Conservation (phyloP, 495 filamentous ascomycete genomes). For the Daldinia childiae region DNA sequence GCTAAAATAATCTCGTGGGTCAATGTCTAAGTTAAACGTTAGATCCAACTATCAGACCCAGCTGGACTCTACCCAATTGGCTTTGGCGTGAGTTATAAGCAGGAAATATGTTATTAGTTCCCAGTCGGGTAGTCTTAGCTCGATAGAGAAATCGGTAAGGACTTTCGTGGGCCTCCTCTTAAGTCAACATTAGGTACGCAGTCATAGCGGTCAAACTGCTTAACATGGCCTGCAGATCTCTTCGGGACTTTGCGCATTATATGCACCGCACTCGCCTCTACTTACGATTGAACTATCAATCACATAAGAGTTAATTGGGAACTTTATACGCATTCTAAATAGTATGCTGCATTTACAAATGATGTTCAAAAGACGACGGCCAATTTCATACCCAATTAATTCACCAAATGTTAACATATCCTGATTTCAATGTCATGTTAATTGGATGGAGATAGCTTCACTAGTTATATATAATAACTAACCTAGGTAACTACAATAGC, state of each 20-base stretch:
- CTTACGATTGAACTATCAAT: background rate
- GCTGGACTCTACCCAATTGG: background rate
- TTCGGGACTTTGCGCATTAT: background rate
- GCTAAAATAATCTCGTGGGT: constrained; percentile 31
- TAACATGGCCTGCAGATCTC: background rate
- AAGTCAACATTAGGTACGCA: background rate
- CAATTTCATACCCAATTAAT: background rate
- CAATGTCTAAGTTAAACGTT: constrained; percentile 1
- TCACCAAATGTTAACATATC: background rate
- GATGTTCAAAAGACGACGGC: background rate
- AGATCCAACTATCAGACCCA: background rate
- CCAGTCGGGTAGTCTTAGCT: background rate
- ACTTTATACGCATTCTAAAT: background rate
- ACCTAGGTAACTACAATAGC: background rate
- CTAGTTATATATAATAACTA: background rate
- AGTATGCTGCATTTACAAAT: background rate
- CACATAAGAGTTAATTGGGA: background rate
- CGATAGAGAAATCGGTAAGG: constrained; percentile 3
- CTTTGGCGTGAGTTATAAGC: background rate
- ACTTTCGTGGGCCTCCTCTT: background rate
- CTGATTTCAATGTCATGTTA: background rate
- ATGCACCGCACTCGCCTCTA: background rate
- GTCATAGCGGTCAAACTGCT: background rate
- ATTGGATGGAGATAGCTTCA: background rate
- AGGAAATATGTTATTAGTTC: background rate